These are phyloP conservation scores for Fusarium algeriense DNA, from an alignment of 2,329 filamentous ascomycete genomes.

Conservation along the genomic window DNA sequence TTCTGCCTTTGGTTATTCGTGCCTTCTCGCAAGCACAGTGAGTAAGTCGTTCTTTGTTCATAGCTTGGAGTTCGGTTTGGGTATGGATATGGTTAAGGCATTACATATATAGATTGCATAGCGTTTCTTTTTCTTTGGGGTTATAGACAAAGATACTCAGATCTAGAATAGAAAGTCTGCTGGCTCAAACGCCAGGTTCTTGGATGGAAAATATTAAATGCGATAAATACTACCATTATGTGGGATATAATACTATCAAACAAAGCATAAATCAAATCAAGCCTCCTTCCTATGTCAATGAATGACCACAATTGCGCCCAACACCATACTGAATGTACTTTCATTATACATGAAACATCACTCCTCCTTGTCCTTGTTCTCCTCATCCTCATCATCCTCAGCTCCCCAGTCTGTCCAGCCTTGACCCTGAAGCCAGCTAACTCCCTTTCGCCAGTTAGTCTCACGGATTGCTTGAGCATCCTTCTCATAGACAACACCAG, in stretches of 20 bases:
- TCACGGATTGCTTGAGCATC: constrained; percentile 77
- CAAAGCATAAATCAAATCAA: constrained; percentile 11
- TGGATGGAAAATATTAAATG: background rate
- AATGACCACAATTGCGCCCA: constrained; percentile 26
- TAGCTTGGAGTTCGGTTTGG: background rate
- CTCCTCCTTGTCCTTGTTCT: constrained; percentile 50
- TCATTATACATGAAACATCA: constrained; percentile 40
- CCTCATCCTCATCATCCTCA: constrained; percentile 62
- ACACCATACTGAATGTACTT: constrained; percentile 23
- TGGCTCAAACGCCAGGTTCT: background rate
- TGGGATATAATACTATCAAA: constrained; percentile 30
- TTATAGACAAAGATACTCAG: background rate
- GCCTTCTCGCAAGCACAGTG: background rate
- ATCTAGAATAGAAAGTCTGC: background rate
- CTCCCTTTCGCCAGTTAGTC: constrained; percentile 74
- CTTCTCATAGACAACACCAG: constrained; percentile 82
- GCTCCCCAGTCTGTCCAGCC: constrained; percentile 77
- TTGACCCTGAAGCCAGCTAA: constrained; percentile 81
- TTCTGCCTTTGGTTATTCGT: background rate
- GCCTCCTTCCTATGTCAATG: constrained; percentile 21
- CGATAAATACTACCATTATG: constrained; percentile 30
- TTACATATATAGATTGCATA: background rate
- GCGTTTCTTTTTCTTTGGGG: background rate
- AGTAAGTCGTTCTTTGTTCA: background rate
- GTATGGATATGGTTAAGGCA: background rate